Conservation (phyloP, 2,329 filamentous ascomycete species). For the Talaromyces sp. region DNA sequence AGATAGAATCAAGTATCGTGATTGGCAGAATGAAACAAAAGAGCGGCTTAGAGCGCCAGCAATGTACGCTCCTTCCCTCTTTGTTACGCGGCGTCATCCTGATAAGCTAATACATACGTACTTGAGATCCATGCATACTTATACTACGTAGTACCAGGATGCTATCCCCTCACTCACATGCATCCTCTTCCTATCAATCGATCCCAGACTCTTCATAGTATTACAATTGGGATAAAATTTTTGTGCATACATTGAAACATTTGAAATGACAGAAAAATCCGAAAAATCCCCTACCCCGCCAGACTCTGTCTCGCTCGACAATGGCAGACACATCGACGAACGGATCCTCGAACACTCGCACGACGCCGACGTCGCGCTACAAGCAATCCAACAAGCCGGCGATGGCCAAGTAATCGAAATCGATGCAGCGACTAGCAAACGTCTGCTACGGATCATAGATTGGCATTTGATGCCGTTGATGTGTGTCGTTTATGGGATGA, state of each 20-base stretch:
- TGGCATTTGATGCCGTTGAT: constrained; percentile 61
- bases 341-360: constrained; percentile 53
- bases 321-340: constrained; percentile 26
- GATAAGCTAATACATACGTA: background rate
- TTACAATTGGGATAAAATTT: background rate
- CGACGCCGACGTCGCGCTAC: constrained; percentile 62
- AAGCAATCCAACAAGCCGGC: constrained; percentile 50
- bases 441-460: constrained; percentile 62
- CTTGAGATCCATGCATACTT: too few species aligned
- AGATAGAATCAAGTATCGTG: background rate
- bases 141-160: background rate
- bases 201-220: background rate
- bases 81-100: background rate
- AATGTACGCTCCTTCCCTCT: background rate
- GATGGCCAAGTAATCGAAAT: constrained; percentile 54
- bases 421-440: constrained; percentile 57
- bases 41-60: background rate
- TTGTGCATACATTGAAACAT: background rate
- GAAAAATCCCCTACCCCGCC: constrained; percentile 19
- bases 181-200: background rate
- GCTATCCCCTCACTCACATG: background rate
- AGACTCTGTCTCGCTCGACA: background rate
- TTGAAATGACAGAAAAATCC: background rate
- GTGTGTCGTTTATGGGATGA: constrained; percentile 59
- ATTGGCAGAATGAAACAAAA: background rate